phyloP scores from a whole-genome alignment of 352 stramenopile species.

The Phytophthora brassicae region DNA sequence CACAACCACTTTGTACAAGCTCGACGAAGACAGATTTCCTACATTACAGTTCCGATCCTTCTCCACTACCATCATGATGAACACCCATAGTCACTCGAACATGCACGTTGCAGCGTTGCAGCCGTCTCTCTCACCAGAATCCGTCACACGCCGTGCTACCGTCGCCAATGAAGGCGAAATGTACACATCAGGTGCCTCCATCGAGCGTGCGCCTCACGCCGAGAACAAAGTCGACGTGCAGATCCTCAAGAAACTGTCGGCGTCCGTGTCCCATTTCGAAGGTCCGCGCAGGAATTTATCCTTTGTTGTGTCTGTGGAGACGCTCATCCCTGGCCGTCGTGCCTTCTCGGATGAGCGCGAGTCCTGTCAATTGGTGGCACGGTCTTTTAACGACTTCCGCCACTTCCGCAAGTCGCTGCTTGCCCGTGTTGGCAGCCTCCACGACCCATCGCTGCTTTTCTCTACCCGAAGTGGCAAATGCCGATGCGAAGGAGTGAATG shows the following conservation, averaged over 20 bases:
- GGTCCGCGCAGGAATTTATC: slow-evolving; percentile 73
- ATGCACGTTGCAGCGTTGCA: slow-evolving; percentile 43
- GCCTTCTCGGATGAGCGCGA: slow-evolving; percentile 63
- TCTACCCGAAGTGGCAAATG: slow-evolving; percentile 51
- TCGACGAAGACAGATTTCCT: slow-evolving; percentile 8
- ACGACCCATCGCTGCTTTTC: slow-evolving; percentile 40
- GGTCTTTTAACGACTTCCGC: slow-evolving; percentile 79
- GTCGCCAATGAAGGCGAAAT: slow-evolving; percentile 42
- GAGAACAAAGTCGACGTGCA: slow-evolving; percentile 61
- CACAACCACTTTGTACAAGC: too few species aligned
- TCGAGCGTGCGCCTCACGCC: slow-evolving; percentile 37
- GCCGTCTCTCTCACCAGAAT: slow-evolving; percentile 46
- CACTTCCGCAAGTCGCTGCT: slow-evolving; percentile 78
- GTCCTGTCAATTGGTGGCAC: slow-evolving; percentile 69
- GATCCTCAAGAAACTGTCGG: slow-evolving; percentile 81
- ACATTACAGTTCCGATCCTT: slow-evolving; percentile 13
- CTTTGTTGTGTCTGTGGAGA: slow-evolving; percentile 80
- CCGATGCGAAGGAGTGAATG: slow-evolving; percentile 50
- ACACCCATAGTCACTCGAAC: slow-evolving; percentile 31
- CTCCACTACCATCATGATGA: slow-evolving; percentile 18
- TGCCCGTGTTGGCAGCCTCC: slow-evolving; percentile 50
- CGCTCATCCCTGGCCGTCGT: slow-evolving; percentile 56
- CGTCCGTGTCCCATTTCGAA: slow-evolving; percentile 69
- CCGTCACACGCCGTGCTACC: slow-evolving; percentile 38
- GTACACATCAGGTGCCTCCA: slow-evolving; percentile 30